phyloP scores from a whole-genome alignment of 129 eudicot species.

The Heracleum sosnowskyi region DNA sequence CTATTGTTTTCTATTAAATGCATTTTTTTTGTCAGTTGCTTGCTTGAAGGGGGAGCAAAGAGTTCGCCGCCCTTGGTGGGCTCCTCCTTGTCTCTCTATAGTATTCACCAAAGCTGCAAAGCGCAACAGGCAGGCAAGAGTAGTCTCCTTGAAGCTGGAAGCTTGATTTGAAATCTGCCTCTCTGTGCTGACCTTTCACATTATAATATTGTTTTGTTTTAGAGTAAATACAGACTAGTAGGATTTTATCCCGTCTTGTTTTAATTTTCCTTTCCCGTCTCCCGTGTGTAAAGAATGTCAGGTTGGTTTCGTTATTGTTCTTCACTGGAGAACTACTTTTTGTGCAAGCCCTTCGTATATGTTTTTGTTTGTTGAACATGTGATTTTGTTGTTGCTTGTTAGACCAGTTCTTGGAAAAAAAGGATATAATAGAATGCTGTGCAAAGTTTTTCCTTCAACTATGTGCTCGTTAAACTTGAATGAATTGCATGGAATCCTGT shows the following conservation, averaged over 20 bases:
- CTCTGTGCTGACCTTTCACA: constrained; percentile 17
- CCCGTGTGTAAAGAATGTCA: constrained; percentile 16
- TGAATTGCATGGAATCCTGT: too few species aligned
- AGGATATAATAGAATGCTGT: not conserved
- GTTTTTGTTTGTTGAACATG: not conserved
- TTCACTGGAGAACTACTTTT: constrained; percentile 21
- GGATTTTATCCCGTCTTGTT: not conserved
- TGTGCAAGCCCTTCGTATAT: constrained; percentile 9
- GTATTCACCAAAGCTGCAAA: constrained; percentile 76
- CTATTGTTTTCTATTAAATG: not conserved
- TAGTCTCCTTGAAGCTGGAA: constrained; percentile 95
- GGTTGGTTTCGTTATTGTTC: constrained; percentile 20
- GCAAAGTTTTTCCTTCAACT: not conserved
- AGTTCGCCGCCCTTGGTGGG: constrained; percentile 98
- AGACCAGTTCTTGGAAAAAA: not conserved
- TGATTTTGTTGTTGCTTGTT: not conserved
- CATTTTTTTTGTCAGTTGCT: constrained; percentile 48
- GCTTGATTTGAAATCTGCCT: constrained; percentile 41
- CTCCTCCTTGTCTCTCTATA: constrained; percentile 78
- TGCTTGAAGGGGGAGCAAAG: constrained; percentile 98
- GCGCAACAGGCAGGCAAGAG: constrained; percentile 88
- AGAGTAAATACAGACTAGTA: constrained; percentile 13
- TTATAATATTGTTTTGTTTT: constrained; percentile 1
- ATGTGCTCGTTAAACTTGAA: too few species aligned
- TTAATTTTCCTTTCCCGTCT: not conserved